Percentiles rank a stretch among this genome's conserved stretches.
These are phyloP conservation scores for Penicillium sp. DNA, from an alignment of 2,329 filamentous ascomycete species.

Conservation along the genomic window DNA sequence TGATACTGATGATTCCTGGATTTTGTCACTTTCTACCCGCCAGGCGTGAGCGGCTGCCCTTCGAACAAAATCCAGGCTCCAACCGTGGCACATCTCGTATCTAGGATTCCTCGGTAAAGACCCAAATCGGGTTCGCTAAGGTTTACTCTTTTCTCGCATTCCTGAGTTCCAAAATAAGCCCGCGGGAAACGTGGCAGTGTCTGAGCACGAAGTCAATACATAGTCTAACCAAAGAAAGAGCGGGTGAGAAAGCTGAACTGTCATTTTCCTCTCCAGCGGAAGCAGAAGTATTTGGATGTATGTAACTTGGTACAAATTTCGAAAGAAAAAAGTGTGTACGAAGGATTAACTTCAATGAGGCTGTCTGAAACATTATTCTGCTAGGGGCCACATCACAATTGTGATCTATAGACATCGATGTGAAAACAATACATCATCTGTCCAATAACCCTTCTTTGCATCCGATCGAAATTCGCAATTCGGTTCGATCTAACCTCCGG, in stretches of 20 bases:
- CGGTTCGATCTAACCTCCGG: neutral
- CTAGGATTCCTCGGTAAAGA: neutral
- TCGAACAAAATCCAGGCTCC: neutral
- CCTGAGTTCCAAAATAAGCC: neutral
- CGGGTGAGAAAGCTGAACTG: neutral
- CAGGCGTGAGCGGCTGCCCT: neutral
- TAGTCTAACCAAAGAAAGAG: neutral
- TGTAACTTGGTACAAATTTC: too few relatives aligned
- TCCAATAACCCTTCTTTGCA: neutral
- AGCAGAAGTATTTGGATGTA: neutral
- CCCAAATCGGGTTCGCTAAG: neutral
- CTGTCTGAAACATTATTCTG: neutral
- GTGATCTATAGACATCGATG: neutral
- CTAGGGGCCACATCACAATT: neutral
- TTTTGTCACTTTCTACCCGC: neutral
- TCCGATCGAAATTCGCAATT: neutral
- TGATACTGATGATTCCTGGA: neutral
- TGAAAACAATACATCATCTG: neutral
- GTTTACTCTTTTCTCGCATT: constrained; percentile 1
- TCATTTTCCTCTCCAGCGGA: too few relatives aligned
- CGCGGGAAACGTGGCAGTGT: constrained; percentile 6
- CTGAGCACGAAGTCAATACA: neutral
- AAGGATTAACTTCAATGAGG: too few relatives aligned
- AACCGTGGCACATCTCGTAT: neutral
- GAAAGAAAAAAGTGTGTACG: neutral